Evolutionary conservation across 1,284 basidiomycete species (phyloP), one percentile per base, ranked within the genome.

Genomic region (Volvariella volvacea): DNA sequence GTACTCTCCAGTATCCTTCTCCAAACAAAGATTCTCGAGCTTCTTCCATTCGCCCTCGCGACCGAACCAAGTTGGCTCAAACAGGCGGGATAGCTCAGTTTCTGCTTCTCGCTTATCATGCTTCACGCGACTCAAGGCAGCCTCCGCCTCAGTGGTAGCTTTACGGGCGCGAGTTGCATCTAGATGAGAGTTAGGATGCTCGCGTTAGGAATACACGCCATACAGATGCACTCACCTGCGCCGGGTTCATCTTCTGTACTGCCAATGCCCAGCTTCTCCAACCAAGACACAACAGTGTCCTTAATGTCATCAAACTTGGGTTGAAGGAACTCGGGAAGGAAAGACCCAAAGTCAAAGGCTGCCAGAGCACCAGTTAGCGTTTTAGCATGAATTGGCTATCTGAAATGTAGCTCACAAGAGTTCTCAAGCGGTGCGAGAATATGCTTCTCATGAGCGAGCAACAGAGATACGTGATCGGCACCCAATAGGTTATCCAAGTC

Each of bases 31-130:
- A 7, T 78, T 76, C 30, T 96, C 87, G 9, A 99, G 76, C 65
- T 95, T 93, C 72, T 95, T 95, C 89, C 92, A 99, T 67, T 97
- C 92, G 47, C 89, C 92, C 25, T 92, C 75, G 0, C 68, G 63
- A 6, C 95, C 95, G 58, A 85, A 97, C 47, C 78, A 78, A 19
- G 77, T 62, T 7, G 71, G 62, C 47, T 80, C 69, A 54, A 83
- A 88, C 12, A 90, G 65, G 36, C 82, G 75, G 1, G 58, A 60
- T n/a, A 89, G 57, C 36, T 83, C 74, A 16, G 71, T 65, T 38
- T 73, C 69, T 0, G 74, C 72, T 9, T 67, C 63, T 22, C 72
- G 65, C 38, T 72, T 71, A 25, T 80, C 76, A 30, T 71, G 65
- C 37, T 64, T 64, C 8, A 71, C 56, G 8, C 61, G 55, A 28